Evolutionary conservation across 2,329 filamentous ascomycete genomes (phyloP).

Genomic region (Fusarium sp.): DNA sequence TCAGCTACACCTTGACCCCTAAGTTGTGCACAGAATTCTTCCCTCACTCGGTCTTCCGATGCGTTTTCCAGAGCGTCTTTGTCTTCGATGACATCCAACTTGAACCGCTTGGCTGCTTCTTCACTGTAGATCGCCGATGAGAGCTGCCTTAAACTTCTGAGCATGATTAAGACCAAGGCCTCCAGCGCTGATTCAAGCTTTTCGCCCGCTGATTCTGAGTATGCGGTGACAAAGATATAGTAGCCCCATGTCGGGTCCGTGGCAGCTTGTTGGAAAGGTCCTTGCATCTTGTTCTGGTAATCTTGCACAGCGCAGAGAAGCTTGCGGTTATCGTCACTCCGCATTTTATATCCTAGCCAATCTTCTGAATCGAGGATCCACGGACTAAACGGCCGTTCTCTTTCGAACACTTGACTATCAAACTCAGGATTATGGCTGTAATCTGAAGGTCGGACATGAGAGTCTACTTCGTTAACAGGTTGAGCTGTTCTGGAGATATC

Average conservation of each 20-base stretch:
- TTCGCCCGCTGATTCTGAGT: slow-evolving; percentile 1
- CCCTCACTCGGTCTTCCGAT: slow-evolving; percentile 30
- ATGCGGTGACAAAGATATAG: slow-evolving; percentile 28
- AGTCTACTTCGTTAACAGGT: slow-evolving; percentile 20
- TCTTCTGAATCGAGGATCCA: slow-evolving; percentile 20
- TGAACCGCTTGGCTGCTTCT: slow-evolving; percentile 27
- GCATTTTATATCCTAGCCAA: slow-evolving; percentile 14
- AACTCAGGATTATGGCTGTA: slow-evolving; percentile 14
- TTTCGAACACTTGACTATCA: slow-evolving; percentile 22
- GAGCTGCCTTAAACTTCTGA: slow-evolving; percentile 2
- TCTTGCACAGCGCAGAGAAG: slow-evolving; percentile 18
- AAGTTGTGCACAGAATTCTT: slow-evolving; percentile 29
- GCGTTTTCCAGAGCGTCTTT: slow-evolving; percentile 19
- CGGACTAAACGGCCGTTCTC: slow-evolving; percentile 11
- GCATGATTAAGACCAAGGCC: slow-evolving; percentile 5
- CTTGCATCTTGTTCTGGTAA: slow-evolving; percentile 3
- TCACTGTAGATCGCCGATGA: slow-evolving; percentile 23
- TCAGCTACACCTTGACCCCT: slow-evolving; percentile 14
- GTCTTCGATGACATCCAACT: slow-evolving; percentile 18
- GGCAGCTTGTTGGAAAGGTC: not conserved
- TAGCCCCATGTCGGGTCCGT: slow-evolving; percentile 33
- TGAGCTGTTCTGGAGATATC: slow-evolving; percentile 12
- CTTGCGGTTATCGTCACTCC: slow-evolving; percentile 20
- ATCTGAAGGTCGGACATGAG: slow-evolving; percentile 15
- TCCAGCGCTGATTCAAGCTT: slow-evolving; percentile 13